Base-by-base conservation (phyloP, 768 basidiomycete genomes). In the Tulasnella sp. region DNA sequence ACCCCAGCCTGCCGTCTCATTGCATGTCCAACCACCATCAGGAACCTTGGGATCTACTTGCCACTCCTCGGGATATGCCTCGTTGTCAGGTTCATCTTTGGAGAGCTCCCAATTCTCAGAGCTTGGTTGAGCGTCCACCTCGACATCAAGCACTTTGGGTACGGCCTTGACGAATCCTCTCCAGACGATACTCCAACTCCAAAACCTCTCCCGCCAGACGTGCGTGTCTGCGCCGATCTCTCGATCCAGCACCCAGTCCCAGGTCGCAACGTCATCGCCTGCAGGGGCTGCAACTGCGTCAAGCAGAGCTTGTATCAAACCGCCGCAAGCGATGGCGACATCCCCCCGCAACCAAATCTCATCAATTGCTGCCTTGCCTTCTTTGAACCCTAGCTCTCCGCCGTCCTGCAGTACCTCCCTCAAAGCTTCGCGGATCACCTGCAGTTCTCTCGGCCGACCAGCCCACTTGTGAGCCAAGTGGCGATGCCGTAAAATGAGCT, bases 361-460 rank as follows among this genome's bases (percentile, higher is more conserved):
- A 45, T 62, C 62, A 4, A 76, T 60, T 2, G 63, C 53, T 15
- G 68, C 65, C 31, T 73, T 15, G 73, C 75, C 55, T 74, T 75
- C 9, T 68, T 69, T 76, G 75, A 78, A 42, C 76, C 65, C 48
- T 75, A 74, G 25, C 70, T 68, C 9, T 74, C 63, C 3, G 77
- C 68, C 62, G 82, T 72, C 71, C 51, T 82, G 77, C 76, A 89
- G 81, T 60, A 73, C 78, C 2, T 67, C 62, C 66, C 77, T 74
- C 21, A 85, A 72, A 10, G 68, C 70, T 4, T 73, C 69, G 1
- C 72, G 77, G 38, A 90, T 82, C 17, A 76, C 75, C 11, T 70
- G 64, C 7, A 75, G 63, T 1, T 76, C 65, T 9, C 66, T 69
- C 0, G 80, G 78, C 25, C 71, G 71, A 43, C 70, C 70, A 1